phyloP scores from a whole-genome alignment of 208 protist genomes.

The Wallacemonas sp. region DNA sequence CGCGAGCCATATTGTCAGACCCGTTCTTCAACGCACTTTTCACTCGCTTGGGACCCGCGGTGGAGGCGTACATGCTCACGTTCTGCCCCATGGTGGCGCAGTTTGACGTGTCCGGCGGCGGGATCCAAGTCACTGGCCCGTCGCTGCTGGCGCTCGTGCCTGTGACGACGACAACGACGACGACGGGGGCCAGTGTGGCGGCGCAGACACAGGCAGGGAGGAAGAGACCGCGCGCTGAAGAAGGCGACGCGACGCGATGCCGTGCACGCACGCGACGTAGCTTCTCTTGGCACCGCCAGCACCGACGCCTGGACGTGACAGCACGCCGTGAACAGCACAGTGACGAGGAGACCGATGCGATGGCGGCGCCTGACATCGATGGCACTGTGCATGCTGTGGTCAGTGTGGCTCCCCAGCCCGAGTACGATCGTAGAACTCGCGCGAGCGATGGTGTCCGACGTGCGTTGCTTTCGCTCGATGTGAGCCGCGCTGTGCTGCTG shows the following conservation, averaged over 20 bases:
- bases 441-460: no score
- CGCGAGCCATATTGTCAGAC: conserved; percentile 37
- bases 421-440: no score
- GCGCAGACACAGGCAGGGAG: no score
- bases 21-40: conserved; percentile 46
- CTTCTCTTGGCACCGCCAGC: neutral
- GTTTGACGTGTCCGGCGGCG: conserved; percentile 51
- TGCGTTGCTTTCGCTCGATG: neutral
- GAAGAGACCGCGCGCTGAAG: neutral
- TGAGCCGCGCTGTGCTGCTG: neutral
- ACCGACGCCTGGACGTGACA: neutral
- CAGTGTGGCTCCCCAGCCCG: no score
- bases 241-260: no score
- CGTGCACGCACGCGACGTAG: conserved; percentile 1
- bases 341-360: no score
- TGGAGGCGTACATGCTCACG: conserved; percentile 32
- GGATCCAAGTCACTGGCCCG: conserved; percentile 69
- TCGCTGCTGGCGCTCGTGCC: conserved; percentile 22
- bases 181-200: neutral
- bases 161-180: neutral
- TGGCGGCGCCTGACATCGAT: no score
- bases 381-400: no score
- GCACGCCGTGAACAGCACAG: no score
- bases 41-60: conserved; percentile 34
- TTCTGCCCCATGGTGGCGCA: conserved; percentile 63